Conservation (phyloP, 169 alveolate genomes). For the Eimeria maxima region DNA sequence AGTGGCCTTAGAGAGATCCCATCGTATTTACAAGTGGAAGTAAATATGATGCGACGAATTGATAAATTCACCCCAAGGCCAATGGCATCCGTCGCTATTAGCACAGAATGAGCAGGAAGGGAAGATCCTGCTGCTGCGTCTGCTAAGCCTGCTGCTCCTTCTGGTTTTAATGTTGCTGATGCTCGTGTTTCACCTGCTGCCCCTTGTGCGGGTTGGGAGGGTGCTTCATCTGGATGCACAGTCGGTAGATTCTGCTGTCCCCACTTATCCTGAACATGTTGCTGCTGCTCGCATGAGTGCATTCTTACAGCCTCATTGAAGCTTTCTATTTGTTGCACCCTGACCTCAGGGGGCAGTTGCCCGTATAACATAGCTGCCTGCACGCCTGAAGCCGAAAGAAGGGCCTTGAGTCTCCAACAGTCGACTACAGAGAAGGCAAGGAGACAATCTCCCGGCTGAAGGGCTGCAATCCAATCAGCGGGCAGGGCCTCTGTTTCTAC, state of each 20-base stretch:
- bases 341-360: slow-evolving; percentile 94
- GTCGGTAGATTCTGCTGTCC: background rate
- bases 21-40: slow-evolving; percentile 88
- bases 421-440: slow-evolving; percentile 92
- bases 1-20: slow-evolving; percentile 83
- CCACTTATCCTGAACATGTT: background rate
- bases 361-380: slow-evolving; percentile 92
- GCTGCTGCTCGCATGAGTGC: slow-evolving; percentile 41
- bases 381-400: slow-evolving; percentile 85
- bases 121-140: slow-evolving; percentile 14
- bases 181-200: slow-evolving; percentile 25
- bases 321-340: slow-evolving; percentile 88
- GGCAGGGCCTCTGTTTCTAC: slow-evolving; percentile 83
- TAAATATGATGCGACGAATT: slow-evolving; percentile 93
- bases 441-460: slow-evolving; percentile 95
- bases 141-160: background rate
- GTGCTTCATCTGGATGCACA: background rate
- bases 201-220: background rate
- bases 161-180: background rate
- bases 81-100: slow-evolving; percentile 96
- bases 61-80: slow-evolving; percentile 96
- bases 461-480: slow-evolving; percentile 83
- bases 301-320: slow-evolving; percentile 84
- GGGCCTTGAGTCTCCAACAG: slow-evolving; percentile 85
- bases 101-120: slow-evolving; percentile 83